Evolutionary conservation across 2,329 filamentous ascomycete genomes (phyloP), one percentile per base, ranked within the genome.

Genomic region (Metarhizium album): DNA sequence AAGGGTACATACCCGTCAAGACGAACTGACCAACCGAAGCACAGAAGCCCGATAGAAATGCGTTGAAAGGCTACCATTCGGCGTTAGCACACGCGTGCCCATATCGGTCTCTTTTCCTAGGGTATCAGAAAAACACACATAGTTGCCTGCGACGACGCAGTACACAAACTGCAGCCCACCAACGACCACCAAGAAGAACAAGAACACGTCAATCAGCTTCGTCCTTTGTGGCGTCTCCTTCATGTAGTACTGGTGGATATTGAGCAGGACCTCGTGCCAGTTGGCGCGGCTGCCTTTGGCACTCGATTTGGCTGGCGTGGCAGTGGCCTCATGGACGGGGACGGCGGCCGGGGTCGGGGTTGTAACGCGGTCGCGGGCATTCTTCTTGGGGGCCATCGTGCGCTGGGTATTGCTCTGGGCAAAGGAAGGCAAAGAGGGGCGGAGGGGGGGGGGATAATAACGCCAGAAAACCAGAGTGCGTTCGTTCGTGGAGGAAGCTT

Each of bases 21-120:
- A 98, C 93, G 67, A 98, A 98, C 67, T 98, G 93, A 55, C 93
- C 93, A 56, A 98, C 91, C 1, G 91, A 93, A 16, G 91, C 89
- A 54, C 82, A 84, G 74, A 98, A 98, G 46, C 93, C 94, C 31
- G 90, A 88, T 31, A 98, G 82, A 74, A 98, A 98, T 57, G 94
- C 93, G 68, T 98, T 98, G 78, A 98, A 98, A 9, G 93, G 93
- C 91, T 97, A 52, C 7, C 33, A 8, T 11, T 9, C 24, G 14
- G 3, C 40, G 40, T 43, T 22, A 43, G 40, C 22, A 43, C 22
- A 43, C 20, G 11, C 4, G 11, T 35, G 5, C 33, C 33, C 33
- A 13, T 16, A 43, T 29, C 20, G 3, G n/a, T 3, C n/a, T 23
- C 40, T 16, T 3, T n/a, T 8, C 20, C 40, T 2, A 38, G 5